phyloP scores from a whole-genome alignment of 1,284 basidiomycete genomes.

The Ceratobasidium sp. region DNA sequence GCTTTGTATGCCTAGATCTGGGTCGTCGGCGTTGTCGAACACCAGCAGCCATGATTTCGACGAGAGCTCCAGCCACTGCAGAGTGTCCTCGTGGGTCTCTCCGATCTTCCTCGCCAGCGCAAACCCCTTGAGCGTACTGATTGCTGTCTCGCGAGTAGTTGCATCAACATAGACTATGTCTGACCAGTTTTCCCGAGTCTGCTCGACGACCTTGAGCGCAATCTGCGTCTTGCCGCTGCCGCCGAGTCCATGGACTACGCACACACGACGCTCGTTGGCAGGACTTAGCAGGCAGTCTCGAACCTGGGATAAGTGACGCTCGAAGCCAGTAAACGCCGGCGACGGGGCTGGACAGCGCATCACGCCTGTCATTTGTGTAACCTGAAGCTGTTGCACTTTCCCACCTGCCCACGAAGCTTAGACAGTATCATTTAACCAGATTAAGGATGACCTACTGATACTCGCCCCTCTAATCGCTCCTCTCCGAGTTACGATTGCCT shows the following conservation, averaged over 20 bases:
- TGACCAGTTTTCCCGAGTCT: neutral
- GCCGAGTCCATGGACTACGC: slow-evolving; percentile 16
- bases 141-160: neutral
- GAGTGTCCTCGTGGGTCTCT: neutral
- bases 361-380: neutral
- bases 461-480: neutral
- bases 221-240: slow-evolving; percentile 6
- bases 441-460: neutral
- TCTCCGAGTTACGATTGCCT: neutral
- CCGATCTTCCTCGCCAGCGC: neutral
- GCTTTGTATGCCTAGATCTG: neutral
- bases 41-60: slow-evolving; percentile 7
- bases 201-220: slow-evolving; percentile 4
- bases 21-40: slow-evolving; percentile 33
- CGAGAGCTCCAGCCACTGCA: no score
- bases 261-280: neutral
- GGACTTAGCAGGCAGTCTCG: neutral
- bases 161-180: slow-evolving; percentile 34
- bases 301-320: neutral
- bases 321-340: neutral
- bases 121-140: slow-evolving; percentile 3
- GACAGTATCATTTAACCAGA: neutral
- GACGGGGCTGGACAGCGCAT: neutral
- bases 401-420: no score
- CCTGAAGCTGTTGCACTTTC: no score